Evolutionary conservation across 768 basidiomycete genomes (phyloP), one percentile per base, ranked within the genome.

Genomic region (Calocera cornea): DNA sequence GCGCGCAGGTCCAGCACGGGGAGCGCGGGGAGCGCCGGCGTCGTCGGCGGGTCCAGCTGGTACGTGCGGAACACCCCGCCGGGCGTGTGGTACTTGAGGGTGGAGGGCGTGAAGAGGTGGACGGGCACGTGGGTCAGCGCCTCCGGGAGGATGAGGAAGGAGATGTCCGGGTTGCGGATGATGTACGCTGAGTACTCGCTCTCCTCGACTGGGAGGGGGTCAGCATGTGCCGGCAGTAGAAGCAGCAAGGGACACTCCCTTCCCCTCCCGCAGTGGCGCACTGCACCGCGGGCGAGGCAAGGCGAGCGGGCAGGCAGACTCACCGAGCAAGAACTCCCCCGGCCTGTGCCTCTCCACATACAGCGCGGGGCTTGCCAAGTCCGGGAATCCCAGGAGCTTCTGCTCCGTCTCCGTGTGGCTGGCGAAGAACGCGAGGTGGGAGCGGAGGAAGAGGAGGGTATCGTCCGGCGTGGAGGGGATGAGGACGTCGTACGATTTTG

Each of bases 151-250:
- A 24, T 41, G 16, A 66, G 40, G 65, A 66, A 66, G 16, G 65
- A 29, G 22, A 66, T 66, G 5, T 41, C 40, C 16, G 65, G 65
- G 65, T 41, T 66, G 11, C 65, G 34, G 47, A 66, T 40, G 19
- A 66, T 66, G 40, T 24, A 66, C 16, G 65, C 65, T 14, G 65
- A 66, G 65, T 8, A 66, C 24, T 66, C 65, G 40, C 24, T 33
- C 33, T 66, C 65, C 31, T 66, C 65, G 27, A 60, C 54, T 60
- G 54, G 27, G 54, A 7, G 54, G 14, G 31, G 5, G 27, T 33
- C 27, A 60, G 54, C 31, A 33, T 47, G 2, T 10, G 27, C 24
- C n/a, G n/a, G n/a, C n/a, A n/a, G n/a, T n/a, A n/a, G n/a, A n/a
- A n/a, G n/a, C n/a, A n/a, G n/a, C n/a, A n/a, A n/a, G n/a, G n/a